These are phyloP conservation scores for Malania oleifera DNA, from an alignment of 164 flowering plant genomes.

Conservation along the genomic window DNA sequence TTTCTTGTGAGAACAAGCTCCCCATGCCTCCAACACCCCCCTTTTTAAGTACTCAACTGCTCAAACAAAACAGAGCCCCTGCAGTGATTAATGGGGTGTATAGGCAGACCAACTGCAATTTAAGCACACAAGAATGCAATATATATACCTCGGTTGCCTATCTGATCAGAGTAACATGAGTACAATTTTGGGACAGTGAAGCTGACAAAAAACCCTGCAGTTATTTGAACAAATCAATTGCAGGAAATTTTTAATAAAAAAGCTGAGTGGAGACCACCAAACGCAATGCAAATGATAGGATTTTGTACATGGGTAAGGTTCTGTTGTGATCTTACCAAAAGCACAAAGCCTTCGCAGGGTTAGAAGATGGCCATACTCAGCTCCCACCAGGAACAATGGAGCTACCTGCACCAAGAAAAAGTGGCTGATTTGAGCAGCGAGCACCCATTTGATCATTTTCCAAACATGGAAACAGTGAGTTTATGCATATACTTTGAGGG, in stretches of 20 bases:
- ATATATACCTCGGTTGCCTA: slow-evolving; percentile 55
- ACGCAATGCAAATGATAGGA: not conserved
- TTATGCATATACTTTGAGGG: slow-evolving; percentile 53
- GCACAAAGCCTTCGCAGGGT: slow-evolving; percentile 75
- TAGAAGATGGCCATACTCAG: slow-evolving; percentile 83
- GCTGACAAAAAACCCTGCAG: slow-evolving; percentile 73
- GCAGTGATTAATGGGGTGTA: not conserved
- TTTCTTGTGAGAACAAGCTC: slow-evolving; percentile 57
- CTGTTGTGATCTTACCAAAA: slow-evolving; percentile 39
- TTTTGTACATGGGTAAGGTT: not conserved
- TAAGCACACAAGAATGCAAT: not conserved
- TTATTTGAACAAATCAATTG: slow-evolving; percentile 2
- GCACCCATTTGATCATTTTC: slow-evolving; percentile 8
- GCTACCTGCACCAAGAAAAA: slow-evolving; percentile 48
- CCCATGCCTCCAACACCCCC: slow-evolving; percentile 44
- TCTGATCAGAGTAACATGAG: slow-evolving; percentile 43
- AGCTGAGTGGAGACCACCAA: not conserved
- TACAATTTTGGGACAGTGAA: slow-evolving; percentile 81
- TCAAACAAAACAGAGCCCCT: slow-evolving; percentile 1
- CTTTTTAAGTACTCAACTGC: slow-evolving; percentile 48
- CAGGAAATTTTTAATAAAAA: not conserved
- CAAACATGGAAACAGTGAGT: not conserved
- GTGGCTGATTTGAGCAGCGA: not conserved
- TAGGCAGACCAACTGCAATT: not conserved
- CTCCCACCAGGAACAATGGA: slow-evolving; percentile 69